Evolutionary conservation across 148 eudicot species (phyloP).

Genomic region (Polygonum aviculare): DNA sequence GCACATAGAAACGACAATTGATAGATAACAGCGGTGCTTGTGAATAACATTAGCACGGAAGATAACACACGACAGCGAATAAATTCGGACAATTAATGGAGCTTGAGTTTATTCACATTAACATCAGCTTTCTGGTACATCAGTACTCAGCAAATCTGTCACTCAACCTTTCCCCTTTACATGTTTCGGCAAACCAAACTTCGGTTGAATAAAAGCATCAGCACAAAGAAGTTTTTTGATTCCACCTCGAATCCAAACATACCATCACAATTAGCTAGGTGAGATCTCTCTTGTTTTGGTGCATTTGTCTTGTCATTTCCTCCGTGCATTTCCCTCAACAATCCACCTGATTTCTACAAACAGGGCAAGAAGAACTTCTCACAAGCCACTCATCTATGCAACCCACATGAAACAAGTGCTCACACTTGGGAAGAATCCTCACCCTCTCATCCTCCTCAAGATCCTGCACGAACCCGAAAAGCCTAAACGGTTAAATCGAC

Average conservation of each 20-base stretch:
- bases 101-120: background rate
- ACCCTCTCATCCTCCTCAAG: constrained; percentile 24
- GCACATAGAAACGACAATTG: too few species aligned
- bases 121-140: background rate
- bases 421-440: constrained; percentile 27
- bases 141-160: background rate
- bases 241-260: background rate
- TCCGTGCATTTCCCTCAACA: background rate
- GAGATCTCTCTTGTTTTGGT: background rate
- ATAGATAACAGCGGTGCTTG: too few species aligned
- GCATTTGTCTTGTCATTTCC: background rate
- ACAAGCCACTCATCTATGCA: constrained; percentile 41
- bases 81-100: background rate
- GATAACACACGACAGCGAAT: background rate
- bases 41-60: background rate
- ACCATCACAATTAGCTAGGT: background rate
- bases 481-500: background rate
- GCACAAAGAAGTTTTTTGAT: background rate
- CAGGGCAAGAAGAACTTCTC: constrained; percentile 33
- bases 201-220: background rate
- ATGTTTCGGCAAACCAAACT: background rate
- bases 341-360: constrained; percentile 27
- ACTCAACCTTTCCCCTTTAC: background rate
- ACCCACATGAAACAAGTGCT: constrained; percentile 29
- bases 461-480: constrained; percentile 16